These are phyloP conservation scores for Arabidopsis lyrata DNA, from an alignment of 441 rosid genomes.

Conservation along the genomic window DNA sequence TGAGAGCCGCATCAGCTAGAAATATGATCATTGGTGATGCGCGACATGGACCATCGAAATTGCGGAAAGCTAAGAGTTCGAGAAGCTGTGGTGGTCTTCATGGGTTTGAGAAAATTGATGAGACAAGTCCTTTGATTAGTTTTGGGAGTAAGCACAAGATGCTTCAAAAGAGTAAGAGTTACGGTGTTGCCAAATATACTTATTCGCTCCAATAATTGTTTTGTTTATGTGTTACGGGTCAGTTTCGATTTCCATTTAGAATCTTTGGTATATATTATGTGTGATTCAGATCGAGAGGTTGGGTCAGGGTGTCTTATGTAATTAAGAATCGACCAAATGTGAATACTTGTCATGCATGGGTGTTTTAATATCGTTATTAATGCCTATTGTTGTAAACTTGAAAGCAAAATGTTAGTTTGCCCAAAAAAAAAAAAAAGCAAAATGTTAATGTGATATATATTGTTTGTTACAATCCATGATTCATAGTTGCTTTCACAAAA, in stretches of 20 bases:
- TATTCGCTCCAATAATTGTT: neutral
- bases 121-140: conserved; percentile 53
- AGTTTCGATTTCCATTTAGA: neutral
- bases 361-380: too few species aligned
- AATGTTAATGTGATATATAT: conserved; percentile 4
- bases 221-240: neutral
- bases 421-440: too few species aligned
- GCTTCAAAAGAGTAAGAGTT: conserved; percentile 55
- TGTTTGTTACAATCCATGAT: neutral
- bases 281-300: neutral
- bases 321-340: conserved; percentile 8
- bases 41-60: conserved; percentile 4
- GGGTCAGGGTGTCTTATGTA: neutral
- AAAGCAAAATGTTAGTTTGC: neutral
- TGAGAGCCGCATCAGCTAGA: conserved; percentile 61
- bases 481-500: neutral
- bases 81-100: conserved; percentile 51
- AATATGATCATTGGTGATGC: conserved; percentile 28
- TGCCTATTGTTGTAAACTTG: conserved; percentile 14
- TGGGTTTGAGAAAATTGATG: conserved; percentile 73
- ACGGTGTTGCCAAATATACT: conserved; percentile 23
- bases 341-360: conserved; percentile 9
- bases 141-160: conserved; percentile 47
- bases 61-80: conserved; percentile 37
- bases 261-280: neutral